Conservation (phyloP, 495 filamentous ascomycete genomes). For the Amniculicola lignicola region DNA sequence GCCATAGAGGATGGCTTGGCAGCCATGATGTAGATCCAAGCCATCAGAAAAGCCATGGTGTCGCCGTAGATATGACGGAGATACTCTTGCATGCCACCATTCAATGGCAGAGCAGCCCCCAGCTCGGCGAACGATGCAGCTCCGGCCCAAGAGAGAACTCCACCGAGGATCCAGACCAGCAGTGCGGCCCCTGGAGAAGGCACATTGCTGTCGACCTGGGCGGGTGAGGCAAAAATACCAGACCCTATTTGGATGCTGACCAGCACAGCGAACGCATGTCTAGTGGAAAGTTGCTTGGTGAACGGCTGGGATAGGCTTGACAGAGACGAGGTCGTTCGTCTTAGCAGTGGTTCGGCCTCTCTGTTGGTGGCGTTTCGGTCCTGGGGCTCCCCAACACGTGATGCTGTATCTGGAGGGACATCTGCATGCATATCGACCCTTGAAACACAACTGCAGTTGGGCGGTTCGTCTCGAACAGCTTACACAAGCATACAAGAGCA, state of each 20-base stretch:
- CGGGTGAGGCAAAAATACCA: conserved; percentile 46
- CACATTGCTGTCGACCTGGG: conserved; percentile 40
- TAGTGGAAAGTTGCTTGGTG: conserved; percentile 23
- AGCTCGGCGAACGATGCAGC: conserved; percentile 48
- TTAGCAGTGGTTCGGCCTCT: conserved; percentile 15
- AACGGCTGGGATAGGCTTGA: background rate
- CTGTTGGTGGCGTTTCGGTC: background rate
- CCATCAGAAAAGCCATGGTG: conserved; percentile 40
- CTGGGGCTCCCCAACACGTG: too few relatives aligned
- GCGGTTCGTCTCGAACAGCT: too few relatives aligned
- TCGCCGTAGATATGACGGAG: conserved; percentile 41
- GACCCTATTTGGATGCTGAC: conserved; percentile 47
- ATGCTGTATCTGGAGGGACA: too few relatives aligned
- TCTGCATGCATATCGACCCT: too few relatives aligned
- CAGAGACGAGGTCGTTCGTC: background rate
- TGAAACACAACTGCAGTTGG: too few relatives aligned
- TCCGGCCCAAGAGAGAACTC: conserved; percentile 47
- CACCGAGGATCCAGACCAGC: conserved; percentile 45
- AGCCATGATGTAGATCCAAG: conserved; percentile 41
- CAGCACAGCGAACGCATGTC: conserved; percentile 38
- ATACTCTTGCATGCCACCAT: conserved; percentile 49
- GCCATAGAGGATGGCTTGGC: conserved; percentile 33
- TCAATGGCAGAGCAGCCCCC: conserved; percentile 43
- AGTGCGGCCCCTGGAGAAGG: conserved; percentile 35
- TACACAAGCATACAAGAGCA: too few relatives aligned